Conservation (phyloP, 805 yeast species). For the Nakazawaea ambrosiae region DNA sequence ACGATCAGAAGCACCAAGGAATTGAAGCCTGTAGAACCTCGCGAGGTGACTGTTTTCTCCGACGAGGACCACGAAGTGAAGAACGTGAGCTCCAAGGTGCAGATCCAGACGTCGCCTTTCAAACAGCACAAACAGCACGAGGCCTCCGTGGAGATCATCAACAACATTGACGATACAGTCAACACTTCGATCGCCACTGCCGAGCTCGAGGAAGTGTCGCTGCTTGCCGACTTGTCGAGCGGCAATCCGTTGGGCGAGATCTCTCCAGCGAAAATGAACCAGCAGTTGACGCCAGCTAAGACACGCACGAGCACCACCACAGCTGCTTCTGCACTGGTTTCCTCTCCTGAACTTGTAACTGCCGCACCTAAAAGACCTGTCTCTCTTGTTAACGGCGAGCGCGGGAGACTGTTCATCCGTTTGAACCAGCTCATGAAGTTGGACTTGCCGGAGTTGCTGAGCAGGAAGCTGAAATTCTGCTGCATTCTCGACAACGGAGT, state of each 20-base stretch:
- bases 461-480: slow-evolving; percentile 39
- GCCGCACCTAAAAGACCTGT: slow-evolving; percentile 7
- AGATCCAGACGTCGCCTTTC: neutral
- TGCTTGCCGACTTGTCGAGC: slow-evolving; percentile 12
- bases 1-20: slow-evolving; percentile 1
- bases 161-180: neutral
- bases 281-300: neutral
- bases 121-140: slow-evolving; percentile 2
- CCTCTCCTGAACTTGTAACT: slow-evolving; percentile 10
- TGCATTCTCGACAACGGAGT: slow-evolving; percentile 72
- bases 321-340: too few species aligned
- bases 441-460: slow-evolving; percentile 36
- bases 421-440: slow-evolving; percentile 39
- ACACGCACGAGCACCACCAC: neutral
- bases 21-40: neutral
- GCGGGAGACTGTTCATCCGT: slow-evolving; percentile 48
- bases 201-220: slow-evolving; percentile 14
- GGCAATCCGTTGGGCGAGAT: slow-evolving; percentile 1
- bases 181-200: slow-evolving; percentile 1
- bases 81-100: slow-evolving; percentile 1
- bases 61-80: slow-evolving; percentile 9
- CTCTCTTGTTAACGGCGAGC: slow-evolving; percentile 23
- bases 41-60: neutral
- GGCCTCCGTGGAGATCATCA: slow-evolving; percentile 5
- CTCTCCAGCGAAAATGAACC: neutral